Evolutionary conservation across 2,329 filamentous ascomycete species (phyloP), one percentile per base, ranked within the genome.

Genomic region (Aspergillus pseudoterreus): DNA sequence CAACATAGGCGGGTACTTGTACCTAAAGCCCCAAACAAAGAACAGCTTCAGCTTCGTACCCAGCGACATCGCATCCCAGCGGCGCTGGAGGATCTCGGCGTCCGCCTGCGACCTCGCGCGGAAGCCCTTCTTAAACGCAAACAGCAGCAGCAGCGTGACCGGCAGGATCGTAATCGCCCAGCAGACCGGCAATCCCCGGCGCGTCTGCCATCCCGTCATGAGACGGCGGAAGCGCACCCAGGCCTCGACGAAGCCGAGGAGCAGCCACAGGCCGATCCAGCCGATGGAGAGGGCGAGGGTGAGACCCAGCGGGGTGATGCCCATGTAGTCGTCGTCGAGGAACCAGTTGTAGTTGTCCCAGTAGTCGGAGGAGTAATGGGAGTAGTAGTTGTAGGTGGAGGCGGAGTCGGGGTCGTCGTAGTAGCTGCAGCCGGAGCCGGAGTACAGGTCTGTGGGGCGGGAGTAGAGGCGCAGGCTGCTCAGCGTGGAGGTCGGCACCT

Each of bases 131-230:
- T 62, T 57, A 46, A 60, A 63, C 22, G 55, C 66, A 17, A 42
- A 62, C 4, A 66, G 51, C 22, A 59, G 59, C 19, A 62, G 39
- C 1, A 62, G 43, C 1, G 57, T 57, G 5, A 64, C 32, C 2
- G 64, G 57, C 14, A 66, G 53, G 14, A 61, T 47, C 1, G 55
- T 52, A 33, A 68, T 50, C 9, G 57, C 56, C 66, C 66, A 68
- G 45, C 56, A 64, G 9, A 67, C 50, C 1, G 66, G 66, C 2
- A 68, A 38, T 2, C 66, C 66, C n/a, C 66, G 65, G 1, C 65
- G 59, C 3, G 66, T 63, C 43, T 67, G 65, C 66, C 65, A 68
- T 45, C 66, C 66, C 3, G 58, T 66, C 64, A 67, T 67, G 19
- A 68, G 55, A 4, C 65, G 63, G 43, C 64, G 63, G 53, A 68